phyloP scores from a whole-genome alignment of 495 filamentous ascomycete genomes.

The Stereocaulon alpinum region DNA sequence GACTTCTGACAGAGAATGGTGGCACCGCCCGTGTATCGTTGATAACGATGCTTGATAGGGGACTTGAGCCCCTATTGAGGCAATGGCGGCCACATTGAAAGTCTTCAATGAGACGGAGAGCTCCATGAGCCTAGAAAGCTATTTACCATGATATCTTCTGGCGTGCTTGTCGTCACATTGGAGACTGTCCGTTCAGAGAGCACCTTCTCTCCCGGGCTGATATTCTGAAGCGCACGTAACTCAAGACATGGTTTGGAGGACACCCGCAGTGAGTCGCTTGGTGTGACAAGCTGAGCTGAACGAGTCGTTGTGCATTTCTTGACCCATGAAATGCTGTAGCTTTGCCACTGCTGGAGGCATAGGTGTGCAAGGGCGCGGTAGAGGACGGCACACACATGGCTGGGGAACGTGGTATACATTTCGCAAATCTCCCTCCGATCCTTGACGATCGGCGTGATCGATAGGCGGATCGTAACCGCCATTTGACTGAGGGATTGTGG shows the following conservation, averaged over 20 bases:
- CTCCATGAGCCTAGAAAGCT: too few relatives aligned
- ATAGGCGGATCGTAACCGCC: constrained; percentile 5
- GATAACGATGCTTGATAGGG: constrained; percentile 4
- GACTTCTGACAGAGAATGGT: background rate
- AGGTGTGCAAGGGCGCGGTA: constrained; percentile 28
- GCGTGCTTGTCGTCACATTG: constrained; percentile 10
- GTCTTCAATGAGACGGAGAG: too few relatives aligned
- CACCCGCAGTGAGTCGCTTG: too few relatives aligned
- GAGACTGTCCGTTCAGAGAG: constrained; percentile 22
- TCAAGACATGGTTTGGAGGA: too few relatives aligned
- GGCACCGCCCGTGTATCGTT: background rate
- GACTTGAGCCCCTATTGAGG: background rate
- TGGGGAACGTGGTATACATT: constrained; percentile 12
- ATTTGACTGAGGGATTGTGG: background rate
- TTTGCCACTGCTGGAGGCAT: constrained; percentile 1
- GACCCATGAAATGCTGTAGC: too few relatives aligned
- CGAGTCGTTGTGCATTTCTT: too few relatives aligned
- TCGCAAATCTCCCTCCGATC: too few relatives aligned
- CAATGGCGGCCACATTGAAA: too few relatives aligned
- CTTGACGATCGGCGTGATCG: constrained; percentile 13
- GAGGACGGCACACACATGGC: constrained; percentile 25
- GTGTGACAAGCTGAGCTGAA: too few relatives aligned
- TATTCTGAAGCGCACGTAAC: too few relatives aligned
- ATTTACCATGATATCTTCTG: too few relatives aligned
- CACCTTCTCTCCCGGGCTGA: too few relatives aligned